A percentile compares a stretch with the other conserved stretches of the same genome.
These are phyloP conservation scores for Russula sp. DNA, from an alignment of 768 basidiomycete genomes.

Conservation along the genomic window DNA sequence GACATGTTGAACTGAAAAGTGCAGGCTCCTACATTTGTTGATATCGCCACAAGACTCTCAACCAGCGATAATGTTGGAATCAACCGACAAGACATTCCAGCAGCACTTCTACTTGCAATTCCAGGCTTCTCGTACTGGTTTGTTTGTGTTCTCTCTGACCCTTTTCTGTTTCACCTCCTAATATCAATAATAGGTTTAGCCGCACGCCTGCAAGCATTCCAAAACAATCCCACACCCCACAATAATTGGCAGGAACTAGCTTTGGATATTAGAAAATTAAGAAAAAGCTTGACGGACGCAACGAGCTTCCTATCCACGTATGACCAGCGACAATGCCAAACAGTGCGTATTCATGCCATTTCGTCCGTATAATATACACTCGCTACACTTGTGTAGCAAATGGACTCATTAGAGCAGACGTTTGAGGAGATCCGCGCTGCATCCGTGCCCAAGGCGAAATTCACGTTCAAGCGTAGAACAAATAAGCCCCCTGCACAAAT, in stretches of 20 bases:
- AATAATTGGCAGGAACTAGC: conserved; percentile 2
- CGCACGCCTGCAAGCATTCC: conserved; percentile 38
- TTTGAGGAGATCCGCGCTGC: conserved; percentile 45
- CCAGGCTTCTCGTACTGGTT: conserved; percentile 45
- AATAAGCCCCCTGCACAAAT: conserved; percentile 21
- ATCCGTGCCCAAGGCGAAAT: conserved; percentile 48
- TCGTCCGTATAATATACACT: neutral
- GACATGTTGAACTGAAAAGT: no score
- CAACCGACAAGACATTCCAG: conserved; percentile 36
- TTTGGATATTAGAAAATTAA: conserved; percentile 41
- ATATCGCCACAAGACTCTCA: neutral
- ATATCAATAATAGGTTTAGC: conserved; percentile 37
- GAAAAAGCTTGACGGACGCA: conserved; percentile 57
- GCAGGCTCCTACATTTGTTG: no score
- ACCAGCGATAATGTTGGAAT: conserved; percentile 26
- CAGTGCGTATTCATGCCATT: conserved; percentile 36
- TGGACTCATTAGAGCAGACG: conserved; percentile 51
- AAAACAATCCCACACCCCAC: conserved; percentile 26
- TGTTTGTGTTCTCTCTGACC: conserved; percentile 30
- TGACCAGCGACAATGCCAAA: conserved; percentile 66
- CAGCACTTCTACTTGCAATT: conserved; percentile 46
- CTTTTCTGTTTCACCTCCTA: no score
- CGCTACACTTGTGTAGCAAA: conserved; percentile 41
- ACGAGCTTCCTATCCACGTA: conserved; percentile 59
- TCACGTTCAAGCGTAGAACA: conserved; percentile 53